phyloP scores from a whole-genome alignment of 441 rosid species.

The Rhodomyrtus psidioides region DNA sequence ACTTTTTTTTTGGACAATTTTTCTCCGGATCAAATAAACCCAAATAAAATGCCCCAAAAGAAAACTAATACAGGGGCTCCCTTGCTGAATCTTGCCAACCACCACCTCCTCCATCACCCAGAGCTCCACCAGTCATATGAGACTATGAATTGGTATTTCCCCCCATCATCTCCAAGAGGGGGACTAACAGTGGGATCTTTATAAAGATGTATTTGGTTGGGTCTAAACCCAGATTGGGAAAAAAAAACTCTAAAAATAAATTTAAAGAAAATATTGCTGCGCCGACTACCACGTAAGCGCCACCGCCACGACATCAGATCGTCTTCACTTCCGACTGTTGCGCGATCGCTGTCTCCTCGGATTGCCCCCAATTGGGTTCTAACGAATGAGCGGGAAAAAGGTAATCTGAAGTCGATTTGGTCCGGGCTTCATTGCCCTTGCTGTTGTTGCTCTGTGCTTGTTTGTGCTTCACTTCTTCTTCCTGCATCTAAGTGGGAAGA shows the following conservation, averaged over 20 bases:
- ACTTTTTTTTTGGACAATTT: neutral
- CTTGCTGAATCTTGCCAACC: too few species aligned
- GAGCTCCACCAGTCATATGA: too few species aligned
- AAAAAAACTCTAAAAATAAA: neutral
- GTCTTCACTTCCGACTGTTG: accelerated
- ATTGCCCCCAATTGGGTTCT: neutral
- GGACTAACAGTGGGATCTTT: too few species aligned
- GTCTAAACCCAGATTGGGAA: neutral
- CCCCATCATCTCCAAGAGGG: too few species aligned
- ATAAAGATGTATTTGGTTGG: too few species aligned
- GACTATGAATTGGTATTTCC: too few species aligned
- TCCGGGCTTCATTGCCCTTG: neutral
- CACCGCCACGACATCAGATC: neutral
- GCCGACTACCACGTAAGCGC: accelerated
- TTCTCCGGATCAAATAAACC: neutral
- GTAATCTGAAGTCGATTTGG: neutral
- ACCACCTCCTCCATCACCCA: too few species aligned
- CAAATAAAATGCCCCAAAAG: neutral
- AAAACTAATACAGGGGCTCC: neutral
- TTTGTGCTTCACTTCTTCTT: neutral
- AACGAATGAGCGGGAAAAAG: neutral
- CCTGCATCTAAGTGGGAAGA: neutral
- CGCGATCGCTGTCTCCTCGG: neutral
- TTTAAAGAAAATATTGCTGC: neutral
- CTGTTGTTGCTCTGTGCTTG: neutral